These are phyloP conservation scores for Sarocladiaceae sp. DNA, from an alignment of 2,329 filamentous ascomycete species.

Conservation along the genomic window DNA sequence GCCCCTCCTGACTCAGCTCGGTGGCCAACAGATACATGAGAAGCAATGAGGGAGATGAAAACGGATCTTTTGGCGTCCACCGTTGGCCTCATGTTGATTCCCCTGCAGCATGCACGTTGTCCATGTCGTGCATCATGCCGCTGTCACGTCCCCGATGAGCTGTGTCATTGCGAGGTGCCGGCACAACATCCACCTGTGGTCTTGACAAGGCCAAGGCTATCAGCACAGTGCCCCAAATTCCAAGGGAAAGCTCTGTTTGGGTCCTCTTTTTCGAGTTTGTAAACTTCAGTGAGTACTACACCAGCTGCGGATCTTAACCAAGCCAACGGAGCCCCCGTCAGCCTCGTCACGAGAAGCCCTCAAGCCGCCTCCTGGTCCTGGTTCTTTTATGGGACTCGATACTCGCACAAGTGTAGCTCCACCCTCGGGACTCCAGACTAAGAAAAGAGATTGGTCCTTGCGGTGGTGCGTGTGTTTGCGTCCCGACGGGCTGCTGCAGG, in stretches of 20 bases:
- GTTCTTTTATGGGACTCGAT: too few relatives aligned
- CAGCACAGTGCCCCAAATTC: too few relatives aligned
- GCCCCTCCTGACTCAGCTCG: neutral
- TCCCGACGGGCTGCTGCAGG: slow-evolving; percentile 5
- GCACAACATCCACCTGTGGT: neutral
- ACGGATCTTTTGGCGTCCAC: neutral
- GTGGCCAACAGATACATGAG: neutral
- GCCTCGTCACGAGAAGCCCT: too few relatives aligned
- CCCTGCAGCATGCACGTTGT: neutral
- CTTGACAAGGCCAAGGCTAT: neutral
- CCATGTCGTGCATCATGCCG: neutral
- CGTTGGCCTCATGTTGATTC: neutral
- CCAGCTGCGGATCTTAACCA: too few relatives aligned
- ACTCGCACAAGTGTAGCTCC: neutral
- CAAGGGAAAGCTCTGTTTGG: too few relatives aligned
- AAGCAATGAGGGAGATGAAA: neutral
- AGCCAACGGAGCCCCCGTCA: neutral
- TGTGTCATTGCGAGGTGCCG: neutral
- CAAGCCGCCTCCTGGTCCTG: too few relatives aligned
- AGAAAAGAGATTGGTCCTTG: neutral
- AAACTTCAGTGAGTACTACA: too few relatives aligned
- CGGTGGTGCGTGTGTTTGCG: neutral
- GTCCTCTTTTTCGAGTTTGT: too few relatives aligned
- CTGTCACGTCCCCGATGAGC: neutral
- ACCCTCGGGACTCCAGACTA: neutral